Base-by-base conservation (phyloP, 179 eudicot species). In the Patellifolia procumbens region DNA sequence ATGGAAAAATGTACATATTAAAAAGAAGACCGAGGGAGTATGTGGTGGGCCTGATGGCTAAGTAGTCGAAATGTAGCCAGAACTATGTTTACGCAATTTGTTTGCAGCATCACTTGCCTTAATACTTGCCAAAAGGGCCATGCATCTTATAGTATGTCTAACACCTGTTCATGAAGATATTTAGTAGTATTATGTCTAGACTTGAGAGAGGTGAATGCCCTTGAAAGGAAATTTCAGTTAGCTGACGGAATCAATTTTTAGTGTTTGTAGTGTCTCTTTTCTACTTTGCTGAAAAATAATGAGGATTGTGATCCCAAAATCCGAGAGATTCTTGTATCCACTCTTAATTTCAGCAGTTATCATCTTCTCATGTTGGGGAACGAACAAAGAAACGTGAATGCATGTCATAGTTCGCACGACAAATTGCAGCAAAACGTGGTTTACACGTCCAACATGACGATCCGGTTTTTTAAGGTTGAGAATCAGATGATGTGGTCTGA, bases 241-340 rank as follows among this genome's bases (percentile, higher is more conserved):
- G 39, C 34, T 51, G 45, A 46, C 58, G 32, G 70, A 59, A 48
- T 74, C 28, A 45, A 46, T 62, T 43, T 29, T 60, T 1, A 19
- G 58, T 60, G 68, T 60, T 45, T 49, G 58, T 46, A 31, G 56
- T 31, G 76, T 35, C 58, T 37, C 58, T 37, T 13, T 48, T 35
- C 5, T 39, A 39, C 43, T 68, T 10, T 31, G 19, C 24, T 62
- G 42, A 62, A 31, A 61, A 22, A 55, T 22, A n/a, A n/a, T 55
- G 28, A n/a, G 7, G 7, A 55, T 28, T n/a, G 60, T 55, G 60
- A 22, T 55, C 60, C 12, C 22, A 7, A 20, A 22, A 55, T 55
- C 28, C 22, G 12, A 7, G 60, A 10, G 60, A 4, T n/a, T n/a
- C 10, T 55, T 55, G 60, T n/a, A 55, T 22, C 60, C 28, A 55